phyloP scores from a whole-genome alignment of 768 basidiomycete genomes.

The Lactifluus pinguis region DNA sequence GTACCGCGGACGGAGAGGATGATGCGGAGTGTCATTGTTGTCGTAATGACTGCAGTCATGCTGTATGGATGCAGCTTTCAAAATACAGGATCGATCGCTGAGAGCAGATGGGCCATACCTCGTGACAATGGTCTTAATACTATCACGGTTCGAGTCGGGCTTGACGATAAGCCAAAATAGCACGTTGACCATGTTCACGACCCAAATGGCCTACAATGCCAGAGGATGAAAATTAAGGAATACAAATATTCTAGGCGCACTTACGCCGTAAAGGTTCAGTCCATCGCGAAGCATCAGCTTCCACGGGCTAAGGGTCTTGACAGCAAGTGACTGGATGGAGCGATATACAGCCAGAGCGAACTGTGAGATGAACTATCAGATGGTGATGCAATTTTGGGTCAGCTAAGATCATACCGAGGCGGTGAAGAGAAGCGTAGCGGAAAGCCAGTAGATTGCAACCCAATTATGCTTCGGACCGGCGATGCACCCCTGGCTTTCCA shows the following conservation, averaged over 20 bases:
- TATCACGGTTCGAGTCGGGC: slow-evolving; percentile 51
- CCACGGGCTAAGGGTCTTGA: slow-evolving; percentile 58
- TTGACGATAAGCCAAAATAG: slow-evolving; percentile 81
- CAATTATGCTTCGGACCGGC: slow-evolving; percentile 72
- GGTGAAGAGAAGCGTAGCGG: slow-evolving; percentile 63
- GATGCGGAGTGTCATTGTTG: slow-evolving; percentile 84
- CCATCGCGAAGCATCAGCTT: slow-evolving; percentile 88
- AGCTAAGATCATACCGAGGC: slow-evolving; percentile 40
- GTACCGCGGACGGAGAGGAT: slow-evolving; percentile 74
- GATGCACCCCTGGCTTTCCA: slow-evolving; percentile 75
- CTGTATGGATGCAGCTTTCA: slow-evolving; percentile 25
- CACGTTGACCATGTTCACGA: slow-evolving; percentile 76
- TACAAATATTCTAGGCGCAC: slow-evolving; percentile 15
- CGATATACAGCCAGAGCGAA: slow-evolving; percentile 52
- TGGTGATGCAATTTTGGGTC: background rate
- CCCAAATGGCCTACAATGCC: slow-evolving; percentile 47
- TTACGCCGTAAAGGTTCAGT: slow-evolving; percentile 72
- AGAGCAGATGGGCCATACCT: slow-evolving; percentile 28
- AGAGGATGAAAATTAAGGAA: slow-evolving; percentile 2
- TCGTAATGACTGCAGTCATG: slow-evolving; percentile 82
- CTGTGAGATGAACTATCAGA: slow-evolving; percentile 25
- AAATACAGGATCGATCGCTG: background rate
- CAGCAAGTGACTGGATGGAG: slow-evolving; percentile 46
- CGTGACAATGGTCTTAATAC: slow-evolving; percentile 75
- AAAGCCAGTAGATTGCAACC: slow-evolving; percentile 83